Evolutionary conservation across 1,284 basidiomycete genomes (phyloP), one percentile per base, ranked within the genome.

Genomic region (Pseudozyma sp.): DNA sequence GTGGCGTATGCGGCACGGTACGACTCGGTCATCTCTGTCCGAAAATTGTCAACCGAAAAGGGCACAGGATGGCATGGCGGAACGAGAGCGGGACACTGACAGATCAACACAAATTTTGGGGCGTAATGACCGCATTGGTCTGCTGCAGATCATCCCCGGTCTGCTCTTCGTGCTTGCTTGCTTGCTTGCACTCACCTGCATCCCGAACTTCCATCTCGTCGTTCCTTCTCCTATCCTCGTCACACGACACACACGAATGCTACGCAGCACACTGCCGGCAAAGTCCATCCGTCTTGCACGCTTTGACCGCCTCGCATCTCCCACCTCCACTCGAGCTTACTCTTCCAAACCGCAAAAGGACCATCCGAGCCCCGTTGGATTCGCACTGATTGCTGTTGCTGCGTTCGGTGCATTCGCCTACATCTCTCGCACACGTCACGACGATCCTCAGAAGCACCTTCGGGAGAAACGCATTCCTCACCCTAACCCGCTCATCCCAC

Each of bases 401-500:
- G 77, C 79, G 3, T 79, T 82, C 48, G 77, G 71, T 47, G 61
- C 75, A 5, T 78, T 83, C 34, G 75, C 70, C 17, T 83, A 78
- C 70, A 52, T 78, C 42, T 67, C 71, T 31, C 67, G 69, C 53
- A 55, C 51, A 14, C 76, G 78, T 40, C 78, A 78, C 58, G 52
- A 64, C 24, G 79, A 82, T 39, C 70, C 75, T n/a, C 59, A 76
- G 19, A 75, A 78, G 54, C 60, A 69, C 53, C 56, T 59, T 5
- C 66, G 71, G 17, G 75, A 81, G 46, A 69, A 81, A 40, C 65
- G 81, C 24, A 79, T 74, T n/a, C 81, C 75, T 29, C 70, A 77
- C 33, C 76, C 80, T 29, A 82, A 81, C 55, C 81, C 81, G 13
- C 75, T 83, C 52, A 75, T 78, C 44, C 81, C 81, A 17, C 77